phyloP scores from a whole-genome alignment of 2,329 filamentous ascomycete species.

The Fusarium aywerte region DNA sequence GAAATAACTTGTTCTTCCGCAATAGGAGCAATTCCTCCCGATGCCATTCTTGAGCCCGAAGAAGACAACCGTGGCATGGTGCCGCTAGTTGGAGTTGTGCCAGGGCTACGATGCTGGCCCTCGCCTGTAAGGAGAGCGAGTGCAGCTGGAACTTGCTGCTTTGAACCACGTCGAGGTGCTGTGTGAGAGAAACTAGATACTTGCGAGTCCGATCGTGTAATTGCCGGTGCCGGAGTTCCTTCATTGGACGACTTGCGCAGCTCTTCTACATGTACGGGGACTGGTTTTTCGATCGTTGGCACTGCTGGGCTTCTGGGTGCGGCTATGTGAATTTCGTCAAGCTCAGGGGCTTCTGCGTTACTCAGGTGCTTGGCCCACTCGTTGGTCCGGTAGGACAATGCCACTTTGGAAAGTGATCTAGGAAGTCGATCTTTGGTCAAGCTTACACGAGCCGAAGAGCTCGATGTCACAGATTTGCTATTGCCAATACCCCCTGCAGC shows the following conservation, averaged over 20 bases:
- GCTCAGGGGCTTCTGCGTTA: conserved; percentile 76
- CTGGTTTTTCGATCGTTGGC: conserved; percentile 59
- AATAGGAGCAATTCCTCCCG: conserved; percentile 55
- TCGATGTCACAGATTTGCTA: conserved; percentile 56
- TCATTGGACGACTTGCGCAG: conserved; percentile 71
- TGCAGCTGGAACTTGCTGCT: conserved; percentile 41
- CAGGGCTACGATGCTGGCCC: conserved; percentile 37
- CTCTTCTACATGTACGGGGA: conserved; percentile 71
- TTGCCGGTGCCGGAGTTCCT: conserved; percentile 53
- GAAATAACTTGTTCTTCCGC: conserved; percentile 54
- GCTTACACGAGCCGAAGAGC: conserved; percentile 57
- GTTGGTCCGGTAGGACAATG: conserved; percentile 87
- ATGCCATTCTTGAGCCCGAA: conserved; percentile 42
- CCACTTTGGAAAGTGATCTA: conserved; percentile 77
- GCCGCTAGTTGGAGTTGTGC: conserved; percentile 33
- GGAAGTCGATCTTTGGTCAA: conserved; percentile 73
- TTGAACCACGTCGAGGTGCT: conserved; percentile 28
- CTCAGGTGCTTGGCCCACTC: conserved; percentile 95
- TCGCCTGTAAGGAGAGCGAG: conserved; percentile 44
- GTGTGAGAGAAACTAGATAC: conserved; percentile 40
- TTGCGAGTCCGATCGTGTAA: conserved; percentile 48
- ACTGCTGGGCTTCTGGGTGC: conserved; percentile 40
- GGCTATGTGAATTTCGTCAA: conserved; percentile 68
- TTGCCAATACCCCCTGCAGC: conserved; percentile 46
- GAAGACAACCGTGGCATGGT: conserved; percentile 40